These are phyloP conservation scores for Kodamaea restingae DNA, from an alignment of 805 yeast species.

Conservation along the genomic window DNA sequence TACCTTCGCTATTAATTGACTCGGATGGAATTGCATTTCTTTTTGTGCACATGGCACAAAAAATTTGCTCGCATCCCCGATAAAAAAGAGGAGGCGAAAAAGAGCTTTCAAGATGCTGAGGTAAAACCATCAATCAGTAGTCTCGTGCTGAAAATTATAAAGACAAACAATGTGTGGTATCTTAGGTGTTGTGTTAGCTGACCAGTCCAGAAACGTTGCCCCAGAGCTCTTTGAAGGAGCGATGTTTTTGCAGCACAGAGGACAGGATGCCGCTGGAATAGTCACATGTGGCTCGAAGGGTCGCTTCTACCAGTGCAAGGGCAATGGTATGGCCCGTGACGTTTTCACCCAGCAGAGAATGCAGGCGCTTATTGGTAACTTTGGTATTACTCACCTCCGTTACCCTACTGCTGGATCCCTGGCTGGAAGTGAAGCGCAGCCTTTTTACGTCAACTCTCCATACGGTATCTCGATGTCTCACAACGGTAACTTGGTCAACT, in stretches of 20 bases:
- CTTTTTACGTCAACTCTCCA: slow-evolving; percentile 95
- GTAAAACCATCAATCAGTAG: slow-evolving; percentile 2
- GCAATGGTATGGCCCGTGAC: slow-evolving; percentile 98
- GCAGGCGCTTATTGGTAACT: slow-evolving; percentile 77
- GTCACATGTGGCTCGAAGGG: slow-evolving; percentile 94
- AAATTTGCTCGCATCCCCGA: slow-evolving; percentile 3
- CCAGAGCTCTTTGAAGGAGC: slow-evolving; percentile 91
- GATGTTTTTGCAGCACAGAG: slow-evolving; percentile 91
- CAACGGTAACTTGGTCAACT: slow-evolving; percentile 93
- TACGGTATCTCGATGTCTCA: slow-evolving; percentile 89
- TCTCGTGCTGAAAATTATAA: neutral
- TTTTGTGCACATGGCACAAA: slow-evolving; percentile 7
- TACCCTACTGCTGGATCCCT: slow-evolving; percentile 97
- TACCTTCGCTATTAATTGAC: slow-evolving; percentile 6
- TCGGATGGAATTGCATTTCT: slow-evolving; percentile 3
- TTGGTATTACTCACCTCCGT: slow-evolving; percentile 93
- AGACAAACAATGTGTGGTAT: slow-evolving; percentile 80
- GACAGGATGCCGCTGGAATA: slow-evolving; percentile 99
- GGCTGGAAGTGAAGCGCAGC: slow-evolving; percentile 97
- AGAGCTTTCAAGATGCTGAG: slow-evolving; percentile 2
- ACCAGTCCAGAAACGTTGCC: slow-evolving; percentile 69
- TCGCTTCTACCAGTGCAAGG: slow-evolving; percentile 93
- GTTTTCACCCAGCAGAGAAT: slow-evolving; percentile 86
- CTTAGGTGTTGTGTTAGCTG: slow-evolving; percentile 79
- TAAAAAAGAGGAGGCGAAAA: slow-evolving; percentile 1